Evolutionary conservation across 768 basidiomycete genomes (phyloP), one percentile per base, ranked within the genome.

Genomic region (Boletellus ananas): DNA sequence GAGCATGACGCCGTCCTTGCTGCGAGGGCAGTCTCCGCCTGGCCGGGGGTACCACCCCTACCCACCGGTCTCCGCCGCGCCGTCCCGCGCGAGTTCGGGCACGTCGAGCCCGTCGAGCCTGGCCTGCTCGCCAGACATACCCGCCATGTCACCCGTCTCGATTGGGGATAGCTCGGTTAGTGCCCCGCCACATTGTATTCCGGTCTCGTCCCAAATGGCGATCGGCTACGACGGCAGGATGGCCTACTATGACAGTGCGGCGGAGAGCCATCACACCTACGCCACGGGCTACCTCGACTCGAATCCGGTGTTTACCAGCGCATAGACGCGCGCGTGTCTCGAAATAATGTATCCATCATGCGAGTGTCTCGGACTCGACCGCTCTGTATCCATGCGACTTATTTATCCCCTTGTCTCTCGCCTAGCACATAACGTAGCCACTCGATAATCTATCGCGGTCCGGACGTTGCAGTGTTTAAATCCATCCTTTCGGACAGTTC

Each of bases 1-100:
- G 48, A 87, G 85, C 65, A 87, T 85, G 77, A 90, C 88, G 8
- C 87, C 88, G 9, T 82, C 82, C 0, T 54, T 83, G 25, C 66
- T 74, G 40, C 79, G 79, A 56, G 71, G 72, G 31, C 63, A 75
- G 50, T 79, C 81, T 23, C 71, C 70, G 35, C 70, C 70, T 11
- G 68, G 61, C 51, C 72, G 81, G 45, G 76, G 78, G 41, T 80
- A 83, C 56, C 79, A 85, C 61, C 75, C 85, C 18, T 84, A 84
- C 45, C 78, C 75, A 9, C 51, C 57, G 1, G 31, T 48, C 9
- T 67, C 67, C 16, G 10, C 49, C 29, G 45, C 35, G 3, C 62
- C 65, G 16, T 70, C 68, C 0, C 65, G 70, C 11, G 45, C 66
- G 14, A 61, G 60, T 25, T 69, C 67, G 20, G 54, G 56, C 16